Base-by-base conservation (phyloP, 2,329 filamentous ascomycete genomes). In the Exophiala mesophila region DNA sequence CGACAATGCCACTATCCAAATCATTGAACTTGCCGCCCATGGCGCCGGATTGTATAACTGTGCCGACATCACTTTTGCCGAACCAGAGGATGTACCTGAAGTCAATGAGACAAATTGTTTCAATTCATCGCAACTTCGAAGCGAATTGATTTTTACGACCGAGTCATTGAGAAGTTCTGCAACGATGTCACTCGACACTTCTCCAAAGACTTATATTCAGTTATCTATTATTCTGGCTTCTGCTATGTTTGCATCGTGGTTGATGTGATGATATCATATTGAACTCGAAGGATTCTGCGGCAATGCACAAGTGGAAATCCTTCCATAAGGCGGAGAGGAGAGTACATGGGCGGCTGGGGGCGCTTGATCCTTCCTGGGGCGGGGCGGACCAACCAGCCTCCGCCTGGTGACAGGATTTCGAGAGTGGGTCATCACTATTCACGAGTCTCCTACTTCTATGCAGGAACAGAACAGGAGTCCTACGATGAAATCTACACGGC, bases 51-150 rank as follows among this genome's bases (percentile, higher is more conserved):
- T 96, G 28, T 95, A 83, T 60, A 88, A 85, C 48, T 97, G 92
- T 61, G 89, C 94, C 55, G 90, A 97, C 60, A 94, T 97, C 57
- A 90, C 84, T 34, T 94, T 97, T 56, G 86, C 83, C 35, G 85
- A 88, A 1, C 85, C 85, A 17, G 69, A 79, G 57, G 83, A 94
- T 60, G 80, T 94, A 36, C 71, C 70, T 42, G 71, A 83, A 54
- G 85, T 96, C 53, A 94, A 85, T 60, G 70, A 74, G 45, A 74
- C 78, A 10, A 96, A 95, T 67, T 97, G 90, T 73, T 88, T 83
- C 73, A 97, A 97, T 70, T 86, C 82, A 46, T 80, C 77, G 33
- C 72, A 86, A 42, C 80, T 95, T 55, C 76, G 77, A 50, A 89
- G 92, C 70, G 76, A 85, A 41, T 74, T 82, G 52, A 71, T 95